Evolutionary conservation across 345 rosid genomes (phyloP).

Genomic region (Kandelia obovata): DNA sequence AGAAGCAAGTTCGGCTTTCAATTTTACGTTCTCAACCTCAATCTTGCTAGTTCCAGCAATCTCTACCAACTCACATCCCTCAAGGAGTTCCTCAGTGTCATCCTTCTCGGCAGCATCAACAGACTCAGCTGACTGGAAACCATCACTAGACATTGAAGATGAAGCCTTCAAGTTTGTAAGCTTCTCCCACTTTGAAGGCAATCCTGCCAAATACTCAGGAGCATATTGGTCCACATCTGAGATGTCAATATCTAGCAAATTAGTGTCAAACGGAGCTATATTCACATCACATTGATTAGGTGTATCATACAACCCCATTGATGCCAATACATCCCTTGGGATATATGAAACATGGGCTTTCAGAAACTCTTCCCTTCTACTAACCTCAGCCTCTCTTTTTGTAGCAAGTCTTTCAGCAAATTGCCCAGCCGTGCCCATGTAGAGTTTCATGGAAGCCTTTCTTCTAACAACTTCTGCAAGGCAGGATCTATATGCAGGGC

Average conservation of each 20-base stretch:
- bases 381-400: conserved; percentile 78
- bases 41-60: conserved; percentile 91
- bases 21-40: conserved; percentile 96
- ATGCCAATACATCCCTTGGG: conserved; percentile 72
- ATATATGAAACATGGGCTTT: conserved; percentile 58
- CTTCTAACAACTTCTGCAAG: conserved; percentile 94
- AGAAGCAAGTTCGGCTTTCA: conserved; percentile 98
- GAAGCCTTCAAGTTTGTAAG: conserved; percentile 53
- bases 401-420: conserved; percentile 92
- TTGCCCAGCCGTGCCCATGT: conserved; percentile 99
- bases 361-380: conserved; percentile 86
- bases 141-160: conserved; percentile 55
- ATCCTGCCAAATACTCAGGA: conserved; percentile 67
- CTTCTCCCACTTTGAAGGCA: conserved; percentile 51
- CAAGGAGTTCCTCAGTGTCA: conserved; percentile 49
- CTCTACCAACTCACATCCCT: conserved; percentile 63
- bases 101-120: conserved; percentile 44
- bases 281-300: conserved; percentile 96
- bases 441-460: conserved; percentile 88
- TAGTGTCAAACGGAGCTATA: conserved; percentile 74
- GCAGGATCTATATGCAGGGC: conserved; percentile 94
- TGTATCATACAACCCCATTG: conserved; percentile 81
- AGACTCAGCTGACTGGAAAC: conserved; percentile 53
- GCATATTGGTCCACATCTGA: conserved; percentile 76
- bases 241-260: conserved; percentile 74